Base-by-base conservation (phyloP, 805 yeast species). In the Blastobotrys muscicola region DNA sequence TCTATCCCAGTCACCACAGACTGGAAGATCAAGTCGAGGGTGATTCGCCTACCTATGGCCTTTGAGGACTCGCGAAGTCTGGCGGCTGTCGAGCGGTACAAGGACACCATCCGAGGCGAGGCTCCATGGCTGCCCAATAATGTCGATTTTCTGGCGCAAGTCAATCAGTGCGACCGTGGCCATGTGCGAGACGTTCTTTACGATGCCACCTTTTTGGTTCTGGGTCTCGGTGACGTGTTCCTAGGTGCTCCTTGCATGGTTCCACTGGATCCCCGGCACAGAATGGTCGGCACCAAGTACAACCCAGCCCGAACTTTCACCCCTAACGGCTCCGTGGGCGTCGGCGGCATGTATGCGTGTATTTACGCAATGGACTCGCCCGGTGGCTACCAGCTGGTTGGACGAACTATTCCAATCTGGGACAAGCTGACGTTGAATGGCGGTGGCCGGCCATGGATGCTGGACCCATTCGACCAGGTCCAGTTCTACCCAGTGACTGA, bases 111-210 rank as follows among this genome's bases (percentile, higher is more conserved):
- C 55, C 75, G 97, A 56, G 72, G 90, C 14, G 76, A 76, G 41
- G 98, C 97, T 6, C 97, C 97, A 35, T 90, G 97, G 97, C 72
- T 90, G 57, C 98, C 98, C 51, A 90, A 87, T 69, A 90, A 90
- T 58, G 96, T 92, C 49, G 98, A 90, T 62, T 90, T 92, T 67
- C 76, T 90, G 64, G 94, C 95, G 30, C 76, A 78, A 52, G 87
- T 89, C 48, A 90, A 92, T 62, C 92, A 82, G 15, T 72, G 92
- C 36, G 75, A 74, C 45, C 78, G 95, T 54, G 68, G 75, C 8
- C 83, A 77, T 42, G 90, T 92, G 43, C 72, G 80, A 49, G 85
- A 85, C 38, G 80, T 90, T 82, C 65, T 92, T 58, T 90, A 87
- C 67, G 69, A 83, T 36, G 97, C 97, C 4, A 74, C 89, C 59